Evolutionary conservation across 1,139 yeast genomes (phyloP).

Genomic region (Geotrichum reessii): DNA sequence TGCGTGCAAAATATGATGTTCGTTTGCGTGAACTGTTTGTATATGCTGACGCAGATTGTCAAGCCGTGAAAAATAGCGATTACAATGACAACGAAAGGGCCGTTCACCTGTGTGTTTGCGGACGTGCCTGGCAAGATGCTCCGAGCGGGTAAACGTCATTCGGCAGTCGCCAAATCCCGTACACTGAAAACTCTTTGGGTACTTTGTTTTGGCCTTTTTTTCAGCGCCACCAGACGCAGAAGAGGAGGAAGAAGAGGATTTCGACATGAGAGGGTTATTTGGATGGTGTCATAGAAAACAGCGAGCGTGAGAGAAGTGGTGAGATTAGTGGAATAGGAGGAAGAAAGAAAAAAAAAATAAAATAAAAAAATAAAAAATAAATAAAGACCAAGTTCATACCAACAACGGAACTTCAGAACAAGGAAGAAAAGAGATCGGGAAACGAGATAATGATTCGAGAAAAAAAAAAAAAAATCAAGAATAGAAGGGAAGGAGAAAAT

Average conservation of each 20-base stretch:
- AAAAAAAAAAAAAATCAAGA: neutral
- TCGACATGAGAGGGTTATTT: neutral
- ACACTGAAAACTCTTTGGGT: slow-evolving; percentile 64
- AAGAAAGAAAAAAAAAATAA: neutral
- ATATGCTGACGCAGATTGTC: slow-evolving; percentile 90
- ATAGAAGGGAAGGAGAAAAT: neutral
- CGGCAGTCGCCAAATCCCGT: slow-evolving; percentile 80
- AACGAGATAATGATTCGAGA: neutral
- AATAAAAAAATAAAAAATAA: neutral
- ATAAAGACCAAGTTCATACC: neutral
- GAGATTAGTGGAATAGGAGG: neutral
- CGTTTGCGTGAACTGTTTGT: slow-evolving; percentile 89
- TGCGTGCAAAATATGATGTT: slow-evolving; percentile 42
- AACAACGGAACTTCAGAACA: neutral
- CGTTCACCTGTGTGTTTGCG: slow-evolving; percentile 94
- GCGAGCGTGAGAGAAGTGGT: neutral
- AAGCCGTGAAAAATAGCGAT: slow-evolving; percentile 71
- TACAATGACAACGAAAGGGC: slow-evolving; percentile 86
- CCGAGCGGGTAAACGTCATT: slow-evolving; percentile 85
- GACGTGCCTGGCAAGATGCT: slow-evolving; percentile 87
- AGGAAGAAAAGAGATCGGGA: neutral
- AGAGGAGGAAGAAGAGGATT: neutral
- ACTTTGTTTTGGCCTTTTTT: slow-evolving; percentile 28
- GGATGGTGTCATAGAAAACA: neutral
- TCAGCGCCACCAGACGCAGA: neutral